Percentiles rank a stretch among this genome's conserved stretches.
Conservation (phyloP, 495 filamentous ascomycete species). For the Lepidopterella palustris region DNA sequence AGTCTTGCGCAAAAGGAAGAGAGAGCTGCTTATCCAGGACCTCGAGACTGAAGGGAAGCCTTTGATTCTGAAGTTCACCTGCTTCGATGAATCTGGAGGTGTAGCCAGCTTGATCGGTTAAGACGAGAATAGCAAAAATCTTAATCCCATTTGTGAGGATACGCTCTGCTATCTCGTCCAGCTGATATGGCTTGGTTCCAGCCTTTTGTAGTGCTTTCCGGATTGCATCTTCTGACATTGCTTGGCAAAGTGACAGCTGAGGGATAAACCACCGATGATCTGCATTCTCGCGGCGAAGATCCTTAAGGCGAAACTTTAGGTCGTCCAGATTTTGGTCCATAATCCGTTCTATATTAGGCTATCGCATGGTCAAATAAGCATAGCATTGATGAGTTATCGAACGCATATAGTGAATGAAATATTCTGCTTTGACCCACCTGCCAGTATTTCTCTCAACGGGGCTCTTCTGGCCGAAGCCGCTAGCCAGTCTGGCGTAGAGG, state of each 20-base stretch:
- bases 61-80: neutral
- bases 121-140: slow-evolving; percentile 6
- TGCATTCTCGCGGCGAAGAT: no score
- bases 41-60: neutral
- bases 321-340: no score
- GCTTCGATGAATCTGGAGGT: neutral
- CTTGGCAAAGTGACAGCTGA: neutral
- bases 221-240: neutral
- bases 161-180: neutral
- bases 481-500: no score
- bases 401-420: no score
- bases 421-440: no score
- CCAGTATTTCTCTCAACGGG: no score
- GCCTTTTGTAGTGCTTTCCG: neutral
- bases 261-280: slow-evolving; percentile 2
- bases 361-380: no score
- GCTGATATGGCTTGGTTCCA: no score
- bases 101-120: neutral
- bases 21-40: neutral
- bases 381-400: no score
- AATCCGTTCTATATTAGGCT: no score
- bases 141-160: neutral
- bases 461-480: no score
- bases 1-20: neutral
- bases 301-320: no score